Conservation (phyloP, 2,329 filamentous ascomycete species). For the Botrytis paeoniae region DNA sequence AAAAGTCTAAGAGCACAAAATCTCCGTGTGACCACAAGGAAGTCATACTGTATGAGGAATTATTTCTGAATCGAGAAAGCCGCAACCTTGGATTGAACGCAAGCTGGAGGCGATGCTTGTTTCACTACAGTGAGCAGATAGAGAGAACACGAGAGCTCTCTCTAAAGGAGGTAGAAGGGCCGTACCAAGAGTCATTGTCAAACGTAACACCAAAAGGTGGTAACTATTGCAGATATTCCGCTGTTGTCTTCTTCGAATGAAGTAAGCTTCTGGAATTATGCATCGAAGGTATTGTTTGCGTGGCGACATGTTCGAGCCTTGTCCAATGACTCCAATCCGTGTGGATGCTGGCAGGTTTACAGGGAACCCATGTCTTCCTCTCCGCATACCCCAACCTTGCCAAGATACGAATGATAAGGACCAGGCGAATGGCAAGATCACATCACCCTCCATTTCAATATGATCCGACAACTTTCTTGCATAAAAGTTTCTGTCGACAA, state of each 20-base stretch:
- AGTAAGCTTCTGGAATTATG: constrained; percentile 14
- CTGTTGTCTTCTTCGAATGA: neutral
- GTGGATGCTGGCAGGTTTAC: neutral
- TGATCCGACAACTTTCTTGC: neutral
- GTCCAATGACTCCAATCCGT: neutral
- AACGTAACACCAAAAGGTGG: neutral
- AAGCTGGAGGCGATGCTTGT: neutral
- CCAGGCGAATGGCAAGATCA: neutral
- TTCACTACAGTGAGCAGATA: neutral
- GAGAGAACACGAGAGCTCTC: neutral
- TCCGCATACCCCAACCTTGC: constrained; percentile 1
- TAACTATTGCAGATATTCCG: neutral
- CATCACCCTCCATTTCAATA: neutral
- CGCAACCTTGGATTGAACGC: neutral
- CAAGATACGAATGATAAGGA: constrained; percentile 1
- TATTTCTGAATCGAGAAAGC: neutral
- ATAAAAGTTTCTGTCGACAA: neutral
- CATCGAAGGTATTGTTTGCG: constrained; percentile 1
- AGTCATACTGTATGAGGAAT: neutral
- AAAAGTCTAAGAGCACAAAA: neutral
- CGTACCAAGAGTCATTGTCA: neutral
- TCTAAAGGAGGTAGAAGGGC: neutral
- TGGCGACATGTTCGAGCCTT: constrained; percentile 6
- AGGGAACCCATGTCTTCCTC: neutral
- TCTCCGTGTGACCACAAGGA: neutral